Evolutionary conservation across 345 rosid genomes (phyloP).

Genomic region (Raphanus sativus): DNA sequence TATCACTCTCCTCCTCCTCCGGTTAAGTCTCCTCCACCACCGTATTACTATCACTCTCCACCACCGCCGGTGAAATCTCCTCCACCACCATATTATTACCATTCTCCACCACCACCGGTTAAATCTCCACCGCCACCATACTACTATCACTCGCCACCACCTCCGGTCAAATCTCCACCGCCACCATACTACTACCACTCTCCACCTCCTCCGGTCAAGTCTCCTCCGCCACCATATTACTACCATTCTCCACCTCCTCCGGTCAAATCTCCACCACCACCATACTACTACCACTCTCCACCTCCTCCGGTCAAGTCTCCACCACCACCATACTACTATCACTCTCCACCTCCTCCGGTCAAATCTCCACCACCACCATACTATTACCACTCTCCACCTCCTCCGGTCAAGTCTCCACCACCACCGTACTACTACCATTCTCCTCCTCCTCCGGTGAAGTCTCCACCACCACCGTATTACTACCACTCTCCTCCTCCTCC

Average conservation of each 20-base stretch:
- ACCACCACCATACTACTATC: not conserved
- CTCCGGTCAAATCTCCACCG: constrained; percentile 17
- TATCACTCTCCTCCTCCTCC: constrained; percentile 55
- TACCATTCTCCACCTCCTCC: not conserved
- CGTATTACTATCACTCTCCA: constrained; percentile 42
- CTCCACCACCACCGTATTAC: not conserved
- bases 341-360: not conserved
- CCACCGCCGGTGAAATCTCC: constrained; percentile 43
- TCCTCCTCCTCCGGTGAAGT: not conserved
- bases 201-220: not conserved
- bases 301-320: not conserved
- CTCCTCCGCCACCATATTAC: not conserved
- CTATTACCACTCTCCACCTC: not conserved
- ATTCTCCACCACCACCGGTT: constrained; percentile 44
- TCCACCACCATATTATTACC: constrained; percentile 42
- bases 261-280: not conserved
- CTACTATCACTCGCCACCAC: constrained; percentile 39
- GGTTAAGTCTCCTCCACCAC: constrained; percentile 38
- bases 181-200: not conserved
- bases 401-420: not conserved
- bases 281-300: not conserved
- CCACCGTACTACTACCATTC: not conserved
- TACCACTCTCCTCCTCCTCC: not conserved
- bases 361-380: not conserved
- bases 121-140: constrained; percentile 41